These are phyloP conservation scores for Diutina catenulata DNA, from an alignment of 1,139 yeast species.

Conservation along the genomic window DNA sequence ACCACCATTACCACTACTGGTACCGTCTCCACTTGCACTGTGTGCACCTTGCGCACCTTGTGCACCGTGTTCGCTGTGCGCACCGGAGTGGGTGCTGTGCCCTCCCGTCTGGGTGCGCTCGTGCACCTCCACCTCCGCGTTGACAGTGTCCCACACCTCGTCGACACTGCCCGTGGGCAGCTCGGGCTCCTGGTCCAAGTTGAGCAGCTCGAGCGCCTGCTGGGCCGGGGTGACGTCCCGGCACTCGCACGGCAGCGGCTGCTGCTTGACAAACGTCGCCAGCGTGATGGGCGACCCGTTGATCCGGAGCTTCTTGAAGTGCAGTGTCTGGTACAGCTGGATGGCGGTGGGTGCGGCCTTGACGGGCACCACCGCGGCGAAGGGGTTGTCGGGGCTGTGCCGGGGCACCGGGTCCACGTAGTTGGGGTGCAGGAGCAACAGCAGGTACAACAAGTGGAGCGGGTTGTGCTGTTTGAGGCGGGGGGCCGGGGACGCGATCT, in stretches of 20 bases:
- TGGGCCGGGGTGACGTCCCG: constrained; percentile 6
- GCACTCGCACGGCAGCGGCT: constrained; percentile 9
- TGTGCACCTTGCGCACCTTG: too few relatives aligned
- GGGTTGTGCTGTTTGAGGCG: constrained; percentile 6
- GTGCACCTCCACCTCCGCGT: constrained; percentile 10
- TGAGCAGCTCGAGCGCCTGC: constrained; percentile 4
- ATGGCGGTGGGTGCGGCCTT: constrained; percentile 31
- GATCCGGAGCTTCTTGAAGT: constrained; percentile 28
- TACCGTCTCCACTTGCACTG: too few relatives aligned
- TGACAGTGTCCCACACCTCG: constrained; percentile 14
- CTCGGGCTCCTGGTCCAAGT: constrained; percentile 8
- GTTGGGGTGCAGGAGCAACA: constrained; percentile 4
- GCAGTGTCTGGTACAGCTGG: constrained; percentile 25
- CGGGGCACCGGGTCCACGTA: constrained; percentile 5
- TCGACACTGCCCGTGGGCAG: constrained; percentile 9
- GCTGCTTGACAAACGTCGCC: background rate
- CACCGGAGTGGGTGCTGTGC: too few relatives aligned
- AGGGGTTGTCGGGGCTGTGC: background rate
- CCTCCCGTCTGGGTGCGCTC: too few relatives aligned
- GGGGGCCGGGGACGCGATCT: background rate
- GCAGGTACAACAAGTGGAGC: constrained; percentile 8
- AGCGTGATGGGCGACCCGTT: constrained; percentile 2
- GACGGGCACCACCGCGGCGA: constrained; percentile 8
- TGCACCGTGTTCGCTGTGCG: too few relatives aligned
- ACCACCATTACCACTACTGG: too few relatives aligned